Percentiles rank a stretch among this genome's conserved stretches.
phyloP scores from a whole-genome alignment of 768 basidiomycete species.

The Boletellus ananiceps region DNA sequence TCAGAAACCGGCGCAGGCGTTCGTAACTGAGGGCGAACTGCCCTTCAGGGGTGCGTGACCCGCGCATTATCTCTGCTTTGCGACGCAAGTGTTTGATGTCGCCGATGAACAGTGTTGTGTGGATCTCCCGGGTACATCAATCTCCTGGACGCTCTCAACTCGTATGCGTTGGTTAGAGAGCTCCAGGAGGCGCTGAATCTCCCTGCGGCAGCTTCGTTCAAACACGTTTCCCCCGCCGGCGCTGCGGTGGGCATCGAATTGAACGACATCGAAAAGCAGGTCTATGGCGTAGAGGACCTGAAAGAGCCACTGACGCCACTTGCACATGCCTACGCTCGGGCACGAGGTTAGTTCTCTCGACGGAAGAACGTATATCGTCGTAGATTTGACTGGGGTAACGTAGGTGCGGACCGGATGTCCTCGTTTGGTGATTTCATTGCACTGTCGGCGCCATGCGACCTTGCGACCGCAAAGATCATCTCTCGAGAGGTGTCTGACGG shows the following conservation, averaged over 20 bases:
- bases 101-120: constrained; percentile 56
- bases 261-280: constrained; percentile 80
- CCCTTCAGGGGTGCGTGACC: constrained; percentile 79
- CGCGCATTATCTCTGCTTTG: background rate
- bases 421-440: constrained; percentile 99
- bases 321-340: constrained; percentile 92
- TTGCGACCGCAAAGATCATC: constrained; percentile 93
- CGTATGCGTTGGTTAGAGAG: constrained; percentile 93
- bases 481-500: constrained; percentile 99
- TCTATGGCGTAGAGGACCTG: constrained; percentile 94
- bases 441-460: constrained; percentile 86
- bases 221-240: constrained; percentile 98
- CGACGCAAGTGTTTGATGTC: constrained; percentile 1
- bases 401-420: constrained; percentile 97
- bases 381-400: constrained; percentile 6
- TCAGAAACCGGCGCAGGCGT: constrained; percentile 97
- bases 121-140: constrained; percentile 99
- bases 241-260: constrained; percentile 89
- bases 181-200: constrained; percentile 81
- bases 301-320: constrained; percentile 86
- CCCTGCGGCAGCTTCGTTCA: constrained; percentile 98
- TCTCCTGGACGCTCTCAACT: constrained; percentile 94
- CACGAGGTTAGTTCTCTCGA: constrained; percentile 58
- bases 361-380: background rate
- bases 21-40: constrained; percentile 79